A percentile compares a stretch with the other conserved stretches of the same genome.
Evolutionary conservation across 2,329 filamentous ascomycete genomes (phyloP).

Genomic region (Alternaria ventricosa): DNA sequence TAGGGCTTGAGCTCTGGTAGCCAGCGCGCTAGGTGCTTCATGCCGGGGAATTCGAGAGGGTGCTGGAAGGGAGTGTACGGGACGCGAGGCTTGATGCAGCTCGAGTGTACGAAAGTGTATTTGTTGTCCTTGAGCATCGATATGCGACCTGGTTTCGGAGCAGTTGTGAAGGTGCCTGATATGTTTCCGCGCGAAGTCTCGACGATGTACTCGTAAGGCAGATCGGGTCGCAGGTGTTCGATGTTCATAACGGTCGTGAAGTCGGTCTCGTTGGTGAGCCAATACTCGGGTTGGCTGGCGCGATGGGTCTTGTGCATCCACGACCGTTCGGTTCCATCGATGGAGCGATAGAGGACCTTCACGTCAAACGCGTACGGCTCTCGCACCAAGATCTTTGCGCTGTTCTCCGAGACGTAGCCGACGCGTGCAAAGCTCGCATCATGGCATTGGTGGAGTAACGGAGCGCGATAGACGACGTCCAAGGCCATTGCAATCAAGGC

Average conservation of each 20-base stretch:
- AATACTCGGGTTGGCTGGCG: slow-evolving; percentile 45
- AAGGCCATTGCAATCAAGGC: slow-evolving; percentile 71
- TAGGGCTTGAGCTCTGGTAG: slow-evolving; percentile 76
- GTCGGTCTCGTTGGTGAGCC: slow-evolving; percentile 78
- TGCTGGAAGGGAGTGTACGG: slow-evolving; percentile 88
- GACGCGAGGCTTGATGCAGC: slow-evolving; percentile 89
- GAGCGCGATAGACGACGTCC: slow-evolving; percentile 80
- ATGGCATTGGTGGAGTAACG: slow-evolving; percentile 70
- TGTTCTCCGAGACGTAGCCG: slow-evolving; percentile 82
- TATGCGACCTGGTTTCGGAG: slow-evolving; percentile 72
- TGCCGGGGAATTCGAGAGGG: slow-evolving; percentile 79
- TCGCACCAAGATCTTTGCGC: slow-evolving; percentile 81
- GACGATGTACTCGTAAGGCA: slow-evolving; percentile 80
- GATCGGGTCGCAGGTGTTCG: slow-evolving; percentile 71
- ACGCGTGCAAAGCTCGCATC: slow-evolving; percentile 86
- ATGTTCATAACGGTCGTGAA: slow-evolving; percentile 77
- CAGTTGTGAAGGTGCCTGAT: slow-evolving; percentile 79
- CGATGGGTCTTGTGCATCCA: slow-evolving; percentile 43
- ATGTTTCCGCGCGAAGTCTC: slow-evolving; percentile 75
- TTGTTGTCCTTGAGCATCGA: slow-evolving; percentile 66
- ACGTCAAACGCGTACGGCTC: slow-evolving; percentile 79
- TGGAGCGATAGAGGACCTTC: slow-evolving; percentile 46
- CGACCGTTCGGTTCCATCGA: slow-evolving; percentile 32
- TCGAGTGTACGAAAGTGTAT: slow-evolving; percentile 91
- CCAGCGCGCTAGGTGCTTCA: slow-evolving; percentile 76